Evolutionary conservation across 192 early-diverging fungal species (phyloP).

Genomic region (Gamsiella multidivaricata): DNA sequence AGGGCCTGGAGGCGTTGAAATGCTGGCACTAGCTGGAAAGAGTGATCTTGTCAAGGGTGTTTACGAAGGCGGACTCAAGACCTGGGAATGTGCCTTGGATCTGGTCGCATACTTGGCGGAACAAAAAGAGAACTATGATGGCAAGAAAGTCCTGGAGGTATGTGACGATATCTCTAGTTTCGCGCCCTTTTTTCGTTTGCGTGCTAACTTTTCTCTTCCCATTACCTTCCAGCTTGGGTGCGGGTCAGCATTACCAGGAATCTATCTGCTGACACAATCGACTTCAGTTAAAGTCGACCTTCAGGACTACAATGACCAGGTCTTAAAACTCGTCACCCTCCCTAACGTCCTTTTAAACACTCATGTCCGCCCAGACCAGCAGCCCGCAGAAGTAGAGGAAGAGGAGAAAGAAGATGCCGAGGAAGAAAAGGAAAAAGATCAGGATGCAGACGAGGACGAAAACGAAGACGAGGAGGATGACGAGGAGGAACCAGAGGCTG

Average conservation of each 20-base stretch:
- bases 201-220: background rate
- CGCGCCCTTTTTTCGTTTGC: background rate
- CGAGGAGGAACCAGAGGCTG: conserved; percentile 51
- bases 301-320: conserved; percentile 95
- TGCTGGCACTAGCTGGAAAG: conserved; percentile 61
- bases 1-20: conserved; percentile 40
- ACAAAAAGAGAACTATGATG: conserved; percentile 47
- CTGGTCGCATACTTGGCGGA: conserved; percentile 76
- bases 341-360: conserved; percentile 93
- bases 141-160: conserved; percentile 68
- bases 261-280: conserved; percentile 74
- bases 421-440: conserved; percentile 33
- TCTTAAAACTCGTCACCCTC: conserved; percentile 86
- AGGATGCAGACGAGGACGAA: conserved; percentile 48
- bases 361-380: conserved; percentile 52
- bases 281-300: conserved; percentile 72
- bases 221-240: conserved; percentile 78
- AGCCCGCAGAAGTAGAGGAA: conserved; percentile 35
- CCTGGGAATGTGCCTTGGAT: conserved; percentile 96
- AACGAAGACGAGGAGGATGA: conserved; percentile 55
- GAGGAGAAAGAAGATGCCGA: conserved; percentile 40
- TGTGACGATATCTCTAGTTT: background rate
- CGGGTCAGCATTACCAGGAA: conserved; percentile 87
- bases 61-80: conserved; percentile 97
- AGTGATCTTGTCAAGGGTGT: conserved; percentile 89